phyloP scores from a whole-genome alignment of 2,329 filamentous ascomycete species.

The Cercospora zeae-maydis region DNA sequence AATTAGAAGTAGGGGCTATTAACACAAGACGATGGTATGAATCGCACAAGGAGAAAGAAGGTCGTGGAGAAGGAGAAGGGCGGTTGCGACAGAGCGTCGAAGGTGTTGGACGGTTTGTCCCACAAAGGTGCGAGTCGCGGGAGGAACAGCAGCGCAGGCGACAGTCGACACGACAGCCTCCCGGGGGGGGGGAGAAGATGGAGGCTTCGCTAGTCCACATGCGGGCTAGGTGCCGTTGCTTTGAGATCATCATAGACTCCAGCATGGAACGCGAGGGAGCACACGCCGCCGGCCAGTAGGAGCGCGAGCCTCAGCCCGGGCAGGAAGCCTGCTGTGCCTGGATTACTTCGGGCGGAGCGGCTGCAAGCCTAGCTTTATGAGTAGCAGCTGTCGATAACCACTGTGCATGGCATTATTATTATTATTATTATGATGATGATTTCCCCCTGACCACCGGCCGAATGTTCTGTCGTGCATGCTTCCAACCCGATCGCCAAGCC shows the following conservation, averaged over 20 bases:
- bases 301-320: background rate
- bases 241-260: background rate
- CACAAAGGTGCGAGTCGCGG: slow-evolving; percentile 8
- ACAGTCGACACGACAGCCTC: slow-evolving; percentile 13
- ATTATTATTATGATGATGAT: no score
- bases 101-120: no score
- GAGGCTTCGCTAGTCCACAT: background rate
- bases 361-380: slow-evolving; percentile 11
- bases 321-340: background rate
- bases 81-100: slow-evolving; percentile 14
- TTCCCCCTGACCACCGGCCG: slow-evolving; percentile 13
- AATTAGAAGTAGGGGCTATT: slow-evolving; percentile 23
- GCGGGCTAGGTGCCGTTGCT: background rate
- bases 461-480: slow-evolving; percentile 18
- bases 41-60: slow-evolving; percentile 17
- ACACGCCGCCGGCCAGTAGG: background rate
- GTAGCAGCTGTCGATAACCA: slow-evolving; percentile 6
- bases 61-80: slow-evolving; percentile 8
- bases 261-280: slow-evolving; percentile 2
- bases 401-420: no score
- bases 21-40: slow-evolving; percentile 24
- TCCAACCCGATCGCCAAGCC: slow-evolving; percentile 4
- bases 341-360: slow-evolving; percentile 4
- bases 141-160: slow-evolving; percentile 11
- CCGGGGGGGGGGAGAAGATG: no score